Conservation (phyloP, 164 flowering plant species). For the Euptelea pleiosperma region DNA sequence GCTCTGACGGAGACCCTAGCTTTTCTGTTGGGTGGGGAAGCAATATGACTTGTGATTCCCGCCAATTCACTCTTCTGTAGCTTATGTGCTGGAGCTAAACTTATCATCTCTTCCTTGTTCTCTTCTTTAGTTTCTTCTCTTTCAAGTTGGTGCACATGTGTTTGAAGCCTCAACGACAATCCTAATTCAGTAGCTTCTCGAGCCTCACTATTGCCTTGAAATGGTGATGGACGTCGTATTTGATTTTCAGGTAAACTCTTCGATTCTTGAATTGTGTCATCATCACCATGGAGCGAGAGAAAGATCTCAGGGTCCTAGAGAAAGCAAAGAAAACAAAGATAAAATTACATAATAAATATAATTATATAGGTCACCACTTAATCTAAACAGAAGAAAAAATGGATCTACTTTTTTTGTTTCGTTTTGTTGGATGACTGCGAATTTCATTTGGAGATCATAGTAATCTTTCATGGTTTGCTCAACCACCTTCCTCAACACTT, state of each 20-base stretch:
- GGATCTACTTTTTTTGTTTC: constrained; percentile 32
- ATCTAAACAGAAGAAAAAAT: background rate
- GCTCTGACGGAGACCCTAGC: constrained; percentile 87
- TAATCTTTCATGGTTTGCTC: constrained; percentile 68
- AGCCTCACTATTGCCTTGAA: constrained; percentile 18
- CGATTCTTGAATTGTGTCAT: constrained; percentile 8
- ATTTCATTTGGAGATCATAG: constrained; percentile 53
- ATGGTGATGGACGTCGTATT: constrained; percentile 2
- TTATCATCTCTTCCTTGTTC: constrained; percentile 13
- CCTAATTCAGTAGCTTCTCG: constrained; percentile 40
- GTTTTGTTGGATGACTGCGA: constrained; percentile 36
- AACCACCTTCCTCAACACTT: constrained; percentile 45
- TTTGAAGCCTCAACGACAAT: constrained; percentile 48
- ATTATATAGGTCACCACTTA: background rate
- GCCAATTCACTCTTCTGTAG: constrained; percentile 24
- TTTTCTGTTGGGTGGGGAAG: constrained; percentile 49
- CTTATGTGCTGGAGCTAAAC: constrained; percentile 16
- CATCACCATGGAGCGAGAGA: constrained; percentile 32
- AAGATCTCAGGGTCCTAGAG: constrained; percentile 37
- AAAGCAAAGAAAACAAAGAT: background rate
- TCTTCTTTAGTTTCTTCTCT: constrained; percentile 19
- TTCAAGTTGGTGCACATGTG: constrained; percentile 12
- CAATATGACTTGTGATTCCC: constrained; percentile 29
- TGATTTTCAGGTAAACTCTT: constrained; percentile 13
- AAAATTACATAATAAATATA: background rate